Percentiles rank a stretch among this genome's conserved stretches.
Evolutionary conservation across 1,139 yeast genomes (phyloP).

Genomic region (Taphrina communis): DNA sequence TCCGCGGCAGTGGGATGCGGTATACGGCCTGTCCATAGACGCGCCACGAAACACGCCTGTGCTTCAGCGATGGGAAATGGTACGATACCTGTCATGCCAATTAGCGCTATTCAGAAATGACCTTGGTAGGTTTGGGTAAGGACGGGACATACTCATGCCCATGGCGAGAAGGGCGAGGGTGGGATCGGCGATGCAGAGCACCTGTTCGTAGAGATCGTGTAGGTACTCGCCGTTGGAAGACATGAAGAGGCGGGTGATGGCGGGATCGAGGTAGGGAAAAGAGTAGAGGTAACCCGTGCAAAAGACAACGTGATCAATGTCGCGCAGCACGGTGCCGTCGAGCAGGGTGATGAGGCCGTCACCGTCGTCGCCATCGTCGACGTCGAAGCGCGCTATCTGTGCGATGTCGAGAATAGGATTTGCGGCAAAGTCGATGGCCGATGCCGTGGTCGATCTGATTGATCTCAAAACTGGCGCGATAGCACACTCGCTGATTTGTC

Average conservation of each 20-base stretch:
- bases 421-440: slow-evolving; percentile 52
- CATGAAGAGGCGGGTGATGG: slow-evolving; percentile 46
- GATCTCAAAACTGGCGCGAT: slow-evolving; percentile 15
- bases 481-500: slow-evolving; percentile 55
- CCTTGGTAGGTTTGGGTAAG: background rate
- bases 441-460: slow-evolving; percentile 52
- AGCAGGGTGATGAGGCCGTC: slow-evolving; percentile 51
- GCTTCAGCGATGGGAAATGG: slow-evolving; percentile 67
- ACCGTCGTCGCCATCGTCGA: slow-evolving; percentile 27
- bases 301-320: slow-evolving; percentile 61
- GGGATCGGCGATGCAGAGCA: slow-evolving; percentile 62
- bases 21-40: slow-evolving; percentile 61
- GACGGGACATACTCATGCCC: slow-evolving; percentile 45
- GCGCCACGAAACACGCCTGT: slow-evolving; percentile 53
- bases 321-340: slow-evolving; percentile 54
- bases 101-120: too few relatives aligned
- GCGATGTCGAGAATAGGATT: slow-evolving; percentile 53
- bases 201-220: slow-evolving; percentile 61
- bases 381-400: slow-evolving; percentile 53
- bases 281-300: slow-evolving; percentile 55
- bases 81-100: slow-evolving; percentile 54
- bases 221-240: slow-evolving; percentile 55
- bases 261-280: slow-evolving; percentile 27
- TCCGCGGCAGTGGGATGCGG: slow-evolving; percentile 56
- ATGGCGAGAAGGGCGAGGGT: slow-evolving; percentile 62